Conservation (phyloP, 331 rosid genomes). For the Malus hybrid region DNA sequence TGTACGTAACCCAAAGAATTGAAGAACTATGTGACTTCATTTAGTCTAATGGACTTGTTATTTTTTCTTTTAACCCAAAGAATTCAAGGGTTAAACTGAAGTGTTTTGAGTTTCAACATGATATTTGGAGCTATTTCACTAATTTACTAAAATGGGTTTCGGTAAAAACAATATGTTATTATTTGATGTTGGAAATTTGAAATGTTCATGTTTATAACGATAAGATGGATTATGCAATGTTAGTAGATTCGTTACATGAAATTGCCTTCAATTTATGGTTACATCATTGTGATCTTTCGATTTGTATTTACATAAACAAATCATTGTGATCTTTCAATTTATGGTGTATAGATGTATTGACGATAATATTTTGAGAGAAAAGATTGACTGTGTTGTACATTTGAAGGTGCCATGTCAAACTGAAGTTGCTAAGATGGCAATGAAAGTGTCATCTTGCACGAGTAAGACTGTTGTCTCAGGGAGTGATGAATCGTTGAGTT, state of each 20-base stretch:
- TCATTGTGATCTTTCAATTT: neutral
- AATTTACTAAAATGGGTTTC: neutral
- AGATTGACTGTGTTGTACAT: constrained; percentile 3
- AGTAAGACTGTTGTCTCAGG: constrained; percentile 8
- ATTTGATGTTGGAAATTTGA: too few species aligned
- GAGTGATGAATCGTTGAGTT: constrained; percentile 18
- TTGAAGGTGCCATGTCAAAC: constrained; percentile 48
- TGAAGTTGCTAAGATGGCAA: constrained; percentile 50
- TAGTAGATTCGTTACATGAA: neutral
- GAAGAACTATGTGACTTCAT: neutral
- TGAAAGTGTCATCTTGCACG: constrained; percentile 21
- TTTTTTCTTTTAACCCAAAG: neutral
- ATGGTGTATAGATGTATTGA: neutral
- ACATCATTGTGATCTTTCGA: neutral
- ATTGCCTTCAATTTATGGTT: neutral
- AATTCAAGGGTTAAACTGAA: neutral
- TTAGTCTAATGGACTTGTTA: neutral
- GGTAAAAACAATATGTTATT: too few species aligned
- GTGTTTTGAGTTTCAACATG: neutral
- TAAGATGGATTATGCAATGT: too few species aligned
- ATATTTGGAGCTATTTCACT: neutral
- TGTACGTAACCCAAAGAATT: neutral
- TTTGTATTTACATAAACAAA: neutral
- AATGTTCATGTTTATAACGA: too few species aligned
- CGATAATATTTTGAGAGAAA: neutral